Base-by-base conservation (phyloP, 1,284 basidiomycete species). In the Leccinum solheimii region DNA sequence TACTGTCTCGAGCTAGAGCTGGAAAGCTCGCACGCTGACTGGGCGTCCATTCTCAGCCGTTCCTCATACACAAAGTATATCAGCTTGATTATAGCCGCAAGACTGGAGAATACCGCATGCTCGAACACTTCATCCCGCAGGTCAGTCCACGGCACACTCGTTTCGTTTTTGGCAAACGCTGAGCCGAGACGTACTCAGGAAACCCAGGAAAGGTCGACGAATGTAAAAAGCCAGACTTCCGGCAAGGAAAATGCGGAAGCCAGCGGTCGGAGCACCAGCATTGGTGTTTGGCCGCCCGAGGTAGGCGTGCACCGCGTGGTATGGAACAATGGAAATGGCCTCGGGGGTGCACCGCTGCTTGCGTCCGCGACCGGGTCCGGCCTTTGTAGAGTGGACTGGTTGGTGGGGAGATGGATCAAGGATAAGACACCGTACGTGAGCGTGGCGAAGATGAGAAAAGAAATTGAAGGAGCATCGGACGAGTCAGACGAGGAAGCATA, bases 11-110 rank as follows among this genome's bases (percentile, higher is more conserved):
- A 9, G 9, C 5, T 49, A 16, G 48, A 49, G 9, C 19, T 45
- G 4, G n/a, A 56, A 26, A 7, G 8, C 5, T 16, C 26, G 23
- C 13, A 52, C 30, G 5, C 8, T 68, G 56, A 66, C 51, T 45
- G 32, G 26, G 3, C 53, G 0, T 10, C 49, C 16, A 2, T 63
- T 32, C 13, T 9, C 65, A 94, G 91, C 89, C 90, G 0, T 86
- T 92, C 68, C 85, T 92, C 57, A 80, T 84, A 14, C 88, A 94
- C 70, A 90, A 87, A 66, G 81, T 96, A 13, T 97, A 86, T 69
- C 91, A 93, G 68, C 80, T 98, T 57, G 95, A 97, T 76, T 94
- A 92, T 69, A 92, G 86, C 69, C 84, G 87, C 23, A 83, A 81
- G 16, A 83, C 83, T 0, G 83, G 85, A 32, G 85, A 92, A 63